Evolutionary conservation across 139 green algal species (phyloP).

Genomic region (Pycnococcus provasolii): DNA sequence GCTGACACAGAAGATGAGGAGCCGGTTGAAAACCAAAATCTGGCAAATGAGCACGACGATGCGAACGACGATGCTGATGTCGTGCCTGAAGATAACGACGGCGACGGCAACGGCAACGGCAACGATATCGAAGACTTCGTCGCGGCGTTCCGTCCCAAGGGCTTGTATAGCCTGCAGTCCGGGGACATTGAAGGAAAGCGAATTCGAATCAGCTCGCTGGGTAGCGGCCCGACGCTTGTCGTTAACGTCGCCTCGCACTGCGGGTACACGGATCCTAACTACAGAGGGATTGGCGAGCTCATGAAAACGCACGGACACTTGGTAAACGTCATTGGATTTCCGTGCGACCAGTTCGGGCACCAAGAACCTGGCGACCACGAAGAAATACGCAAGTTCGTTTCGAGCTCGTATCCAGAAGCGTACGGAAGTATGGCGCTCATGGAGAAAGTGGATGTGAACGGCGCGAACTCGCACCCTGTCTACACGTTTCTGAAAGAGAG

Average conservation of each 20-base stretch:
- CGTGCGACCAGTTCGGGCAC: constrained; percentile 57
- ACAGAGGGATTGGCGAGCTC: constrained; percentile 35
- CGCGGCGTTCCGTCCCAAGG: background rate
- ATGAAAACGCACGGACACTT: constrained; percentile 21
- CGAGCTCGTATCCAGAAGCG: constrained; percentile 39
- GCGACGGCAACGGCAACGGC: background rate
- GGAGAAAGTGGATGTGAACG: constrained; percentile 51
- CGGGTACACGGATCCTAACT: constrained; percentile 65
- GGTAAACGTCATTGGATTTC: constrained; percentile 55
- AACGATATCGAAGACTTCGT: background rate
- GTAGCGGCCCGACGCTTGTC: constrained; percentile 48
- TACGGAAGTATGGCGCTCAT: background rate
- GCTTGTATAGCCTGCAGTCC: constrained; percentile 18
- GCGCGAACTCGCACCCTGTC: constrained; percentile 40
- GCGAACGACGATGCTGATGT: background rate
- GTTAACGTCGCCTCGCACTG: constrained; percentile 66
- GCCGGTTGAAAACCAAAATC: no score
- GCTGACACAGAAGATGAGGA: no score
- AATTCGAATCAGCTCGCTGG: constrained; percentile 28
- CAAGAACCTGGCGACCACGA: constrained; percentile 49
- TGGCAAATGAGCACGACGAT: background rate
- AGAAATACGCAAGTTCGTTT: constrained; percentile 46
- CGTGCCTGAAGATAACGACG: background rate
- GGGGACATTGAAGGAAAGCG: constrained; percentile 36
- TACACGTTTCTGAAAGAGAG: constrained; percentile 53